Evolutionary conservation across 805 yeast genomes (phyloP).

Genomic region (Kazachstania psychrophila): DNA sequence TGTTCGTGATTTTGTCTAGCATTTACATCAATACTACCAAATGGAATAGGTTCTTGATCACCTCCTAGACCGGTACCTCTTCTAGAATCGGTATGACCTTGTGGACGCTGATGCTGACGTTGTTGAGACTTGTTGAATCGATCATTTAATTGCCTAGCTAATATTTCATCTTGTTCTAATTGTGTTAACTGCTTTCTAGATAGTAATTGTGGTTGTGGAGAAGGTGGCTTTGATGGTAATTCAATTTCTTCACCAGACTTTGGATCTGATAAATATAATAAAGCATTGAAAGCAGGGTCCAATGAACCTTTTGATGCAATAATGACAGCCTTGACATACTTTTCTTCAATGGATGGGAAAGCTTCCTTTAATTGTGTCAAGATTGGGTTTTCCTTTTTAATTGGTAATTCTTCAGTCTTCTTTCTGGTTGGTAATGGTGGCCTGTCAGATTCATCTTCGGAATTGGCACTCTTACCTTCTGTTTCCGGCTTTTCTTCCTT

Average conservation of each 20-base stretch:
- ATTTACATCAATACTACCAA: constrained; percentile 10
- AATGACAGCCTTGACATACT: constrained; percentile 63
- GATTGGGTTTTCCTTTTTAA: constrained; percentile 17
- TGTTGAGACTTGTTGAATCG: constrained; percentile 35
- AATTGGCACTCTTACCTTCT: not conserved
- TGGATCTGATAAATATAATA: constrained; percentile 73
- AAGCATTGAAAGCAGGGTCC: constrained; percentile 84
- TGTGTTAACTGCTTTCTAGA: constrained; percentile 34
- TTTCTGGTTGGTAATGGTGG: constrained; percentile 8
- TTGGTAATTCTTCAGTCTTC: constrained; percentile 1
- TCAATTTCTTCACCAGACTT: constrained; percentile 41
- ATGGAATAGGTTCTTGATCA: constrained; percentile 11
- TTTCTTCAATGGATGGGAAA: constrained; percentile 69
- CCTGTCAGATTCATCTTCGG: constrained; percentile 8
- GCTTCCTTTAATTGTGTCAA: constrained; percentile 64
- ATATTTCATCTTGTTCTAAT: constrained; percentile 61
- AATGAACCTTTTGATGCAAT: constrained; percentile 77
- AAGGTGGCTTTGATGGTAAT: constrained; percentile 33
- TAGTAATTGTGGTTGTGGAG: constrained; percentile 19
- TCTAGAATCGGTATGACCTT: constrained; percentile 9
- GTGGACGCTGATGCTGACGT: constrained; percentile 8
- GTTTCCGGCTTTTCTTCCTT: constrained; percentile 4
- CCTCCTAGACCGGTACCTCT: not conserved
- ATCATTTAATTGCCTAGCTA: constrained; percentile 74
- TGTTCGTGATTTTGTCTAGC: constrained; percentile 20